Evolutionary conservation across 1,139 yeast genomes (phyloP).

Genomic region (Kodamaea plutei): DNA sequence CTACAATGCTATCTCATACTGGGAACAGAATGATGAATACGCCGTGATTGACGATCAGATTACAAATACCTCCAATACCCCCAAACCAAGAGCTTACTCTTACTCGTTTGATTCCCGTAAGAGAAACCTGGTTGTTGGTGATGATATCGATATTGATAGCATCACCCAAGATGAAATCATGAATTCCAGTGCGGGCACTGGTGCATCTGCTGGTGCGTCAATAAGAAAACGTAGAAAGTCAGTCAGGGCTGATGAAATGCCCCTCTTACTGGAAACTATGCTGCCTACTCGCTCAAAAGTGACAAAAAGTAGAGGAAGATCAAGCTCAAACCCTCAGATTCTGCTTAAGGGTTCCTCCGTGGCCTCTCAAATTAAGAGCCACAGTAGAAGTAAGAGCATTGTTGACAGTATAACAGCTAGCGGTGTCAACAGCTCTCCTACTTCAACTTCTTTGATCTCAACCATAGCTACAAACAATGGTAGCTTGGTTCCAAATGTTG

Average conservation of each 20-base stretch:
- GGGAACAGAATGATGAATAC: slow-evolving; percentile 17
- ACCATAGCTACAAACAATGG: background rate
- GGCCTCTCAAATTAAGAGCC: background rate
- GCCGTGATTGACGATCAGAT: slow-evolving; percentile 4
- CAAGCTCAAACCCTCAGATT: slow-evolving; percentile 9
- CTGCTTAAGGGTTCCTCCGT: slow-evolving; percentile 1
- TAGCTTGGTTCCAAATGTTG: slow-evolving; percentile 12
- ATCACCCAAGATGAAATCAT: slow-evolving; percentile 1
- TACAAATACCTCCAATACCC: background rate
- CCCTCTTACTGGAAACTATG: slow-evolving; percentile 1
- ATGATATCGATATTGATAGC: slow-evolving; percentile 2
- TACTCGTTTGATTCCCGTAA: slow-evolving; percentile 12
- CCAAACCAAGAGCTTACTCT: slow-evolving; percentile 11
- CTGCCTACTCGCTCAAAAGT: slow-evolving; percentile 3
- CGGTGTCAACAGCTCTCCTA: background rate
- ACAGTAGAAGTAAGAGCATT: background rate
- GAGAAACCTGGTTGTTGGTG: slow-evolving; percentile 5
- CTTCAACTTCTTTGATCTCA: background rate
- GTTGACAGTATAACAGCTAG: background rate
- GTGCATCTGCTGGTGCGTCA: slow-evolving; percentile 6
- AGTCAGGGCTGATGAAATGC: slow-evolving; percentile 5
- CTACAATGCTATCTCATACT: slow-evolving; percentile 35
- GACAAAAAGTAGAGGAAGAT: slow-evolving; percentile 8
- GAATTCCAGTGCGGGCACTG: slow-evolving; percentile 1
- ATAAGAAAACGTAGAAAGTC: slow-evolving; percentile 13